Evolutionary conservation across 345 rosid genomes (phyloP).

Genomic region (Microthlaspi erraticum): DNA sequence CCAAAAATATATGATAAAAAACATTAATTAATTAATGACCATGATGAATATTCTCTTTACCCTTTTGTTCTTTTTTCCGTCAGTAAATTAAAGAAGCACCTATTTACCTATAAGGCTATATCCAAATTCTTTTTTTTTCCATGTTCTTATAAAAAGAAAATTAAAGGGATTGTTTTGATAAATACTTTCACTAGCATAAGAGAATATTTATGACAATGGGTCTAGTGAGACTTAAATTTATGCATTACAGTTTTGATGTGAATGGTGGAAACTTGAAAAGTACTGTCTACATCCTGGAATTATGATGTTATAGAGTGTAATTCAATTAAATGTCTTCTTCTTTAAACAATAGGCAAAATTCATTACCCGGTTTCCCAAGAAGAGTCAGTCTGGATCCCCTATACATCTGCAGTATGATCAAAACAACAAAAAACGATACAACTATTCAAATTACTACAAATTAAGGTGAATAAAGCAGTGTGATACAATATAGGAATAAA

Average conservation of each 20-base stretch:
- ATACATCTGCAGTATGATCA: conserved; percentile 41
- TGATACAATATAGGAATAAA: not conserved
- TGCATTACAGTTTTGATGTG: conserved; percentile 25
- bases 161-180: not conserved
- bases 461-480: conserved; percentile 1
- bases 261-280: conserved; percentile 14
- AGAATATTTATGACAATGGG: conserved; percentile 27
- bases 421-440: conserved; percentile 3
- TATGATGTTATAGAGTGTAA: conserved; percentile 19
- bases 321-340: not conserved
- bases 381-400: conserved; percentile 43
- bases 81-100: conserved; percentile 30
- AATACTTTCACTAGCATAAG: conserved; percentile 8
- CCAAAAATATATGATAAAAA: conserved; percentile 14
- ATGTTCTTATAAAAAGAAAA: not conserved
- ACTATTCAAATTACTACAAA: not conserved
- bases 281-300: conserved; percentile 14
- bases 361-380: conserved; percentile 36
- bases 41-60: conserved; percentile 46
- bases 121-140: conserved; percentile 18
- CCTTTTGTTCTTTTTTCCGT: conserved; percentile 3
- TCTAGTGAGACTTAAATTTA: conserved; percentile 10
- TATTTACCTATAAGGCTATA: conserved; percentile 27
- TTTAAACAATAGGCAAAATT: not conserved
- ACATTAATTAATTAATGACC: conserved; percentile 14